Evolutionary conservation across 2,329 filamentous ascomycete genomes (phyloP).

Genomic region (Aspergillus hortae): DNA sequence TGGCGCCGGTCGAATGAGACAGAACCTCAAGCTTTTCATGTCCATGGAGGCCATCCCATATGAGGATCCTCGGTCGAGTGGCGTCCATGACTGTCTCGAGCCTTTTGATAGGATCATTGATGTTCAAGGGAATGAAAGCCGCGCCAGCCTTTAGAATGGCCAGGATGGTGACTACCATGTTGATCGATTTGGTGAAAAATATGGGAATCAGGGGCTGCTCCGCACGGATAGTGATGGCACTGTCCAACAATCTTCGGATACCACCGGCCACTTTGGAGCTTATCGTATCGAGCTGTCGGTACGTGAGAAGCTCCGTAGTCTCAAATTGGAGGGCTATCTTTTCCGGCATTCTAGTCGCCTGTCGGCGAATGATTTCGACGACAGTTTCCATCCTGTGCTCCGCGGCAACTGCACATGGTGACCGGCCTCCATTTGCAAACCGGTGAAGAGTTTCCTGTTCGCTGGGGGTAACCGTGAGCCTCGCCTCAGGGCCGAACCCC

Average conservation of each 20-base stretch:
- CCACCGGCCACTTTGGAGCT: not conserved
- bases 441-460: too few relatives aligned
- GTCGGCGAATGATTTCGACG: not conserved
- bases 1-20: too few relatives aligned
- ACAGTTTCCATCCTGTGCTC: not conserved
- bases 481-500: too few relatives aligned
- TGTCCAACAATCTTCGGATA: too few relatives aligned
- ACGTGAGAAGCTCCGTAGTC: conserved; percentile 3
- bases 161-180: conserved; percentile 5
- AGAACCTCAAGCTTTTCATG: not conserved
- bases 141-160: conserved; percentile 5
- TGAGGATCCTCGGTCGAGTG: not conserved
- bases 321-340: conserved; percentile 9
- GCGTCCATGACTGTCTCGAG: not conserved
- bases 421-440: too few relatives aligned
- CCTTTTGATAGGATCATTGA: conserved; percentile 1
- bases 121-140: conserved; percentile 2
- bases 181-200: conserved; percentile 1
- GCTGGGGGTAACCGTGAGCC: too few relatives aligned
- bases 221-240: not conserved
- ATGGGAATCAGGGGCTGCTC: conserved; percentile 2
- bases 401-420: too few relatives aligned
- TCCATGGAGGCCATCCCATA: conserved; percentile 4
- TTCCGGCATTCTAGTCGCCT: conserved; percentile 1
- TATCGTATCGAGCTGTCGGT: not conserved